Evolutionary conservation across 176 grass and related monocot genomes (phyloP), one percentile per base, ranked within the genome.

Genomic region (Triticum urartu): DNA sequence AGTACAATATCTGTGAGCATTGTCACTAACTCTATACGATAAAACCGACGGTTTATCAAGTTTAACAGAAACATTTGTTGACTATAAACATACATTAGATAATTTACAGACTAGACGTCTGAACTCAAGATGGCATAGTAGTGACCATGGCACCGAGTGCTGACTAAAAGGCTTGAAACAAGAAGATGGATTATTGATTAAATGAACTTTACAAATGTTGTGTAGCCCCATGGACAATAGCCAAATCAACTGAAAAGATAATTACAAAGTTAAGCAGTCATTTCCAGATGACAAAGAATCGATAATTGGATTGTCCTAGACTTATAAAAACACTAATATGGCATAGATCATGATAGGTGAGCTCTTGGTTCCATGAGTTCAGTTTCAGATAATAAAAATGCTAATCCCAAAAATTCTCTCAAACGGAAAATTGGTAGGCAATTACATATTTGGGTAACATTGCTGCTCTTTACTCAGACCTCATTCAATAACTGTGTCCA

Each of bases 291-390:
- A 75, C 42, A 26, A 28, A 17, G 24, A 17, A 75, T 5, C 26
- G 7, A 75, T 75, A 75, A 52, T 47, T 75, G 43, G 43, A 52
- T 75, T 52, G 72, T 32, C 43, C 43, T 30, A 75, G 72, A 75
- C 25, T 52, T 26, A 26, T 30, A 30, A 20, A 18, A 75, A 30
- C 3, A 48, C 6, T 50, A 75, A 52, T 10, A 15, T 32, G 25
- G 18, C 17, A 32, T 50, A 75, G 24, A 52, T 52, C 72, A 32
- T 76, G 42, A 26, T 76, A 76, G 14, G 72, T 18, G 3, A 6
- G 48, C 24, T 14, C 43, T 75, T 75, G 13, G 72, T 76, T 76
- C 32, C 7, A 76, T 52, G 72, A 32, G 72, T 47, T 2, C 72
- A 30, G 24, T 76, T 52, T 52, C 14, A 76, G 43, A 52, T 9